Percentiles rank a stretch among this genome's conserved stretches.
These are phyloP conservation scores for Aspergillus melleus DNA, from an alignment of 2,329 filamentous ascomycete genomes.

Conservation along the genomic window DNA sequence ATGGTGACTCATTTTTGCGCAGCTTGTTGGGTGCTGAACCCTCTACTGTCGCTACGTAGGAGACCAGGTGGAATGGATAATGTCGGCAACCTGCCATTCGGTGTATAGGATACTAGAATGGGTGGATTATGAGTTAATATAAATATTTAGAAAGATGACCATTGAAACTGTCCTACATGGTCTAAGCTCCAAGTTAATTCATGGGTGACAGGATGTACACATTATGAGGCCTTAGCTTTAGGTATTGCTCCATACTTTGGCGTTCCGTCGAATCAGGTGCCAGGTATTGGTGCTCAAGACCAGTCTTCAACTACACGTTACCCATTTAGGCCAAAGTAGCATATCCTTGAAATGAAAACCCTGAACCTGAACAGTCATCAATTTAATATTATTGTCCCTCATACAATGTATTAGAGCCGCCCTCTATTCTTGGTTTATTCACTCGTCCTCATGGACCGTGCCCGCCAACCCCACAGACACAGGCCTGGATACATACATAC, in stretches of 20 bases:
- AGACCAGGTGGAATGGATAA: no score
- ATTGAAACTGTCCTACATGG: neutral
- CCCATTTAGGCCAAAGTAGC: neutral
- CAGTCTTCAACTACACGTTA: neutral
- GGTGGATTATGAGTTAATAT: no score
- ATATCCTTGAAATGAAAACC: neutral
- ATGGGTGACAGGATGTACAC: neutral
- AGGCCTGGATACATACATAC: no score
- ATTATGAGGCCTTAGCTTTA: neutral
- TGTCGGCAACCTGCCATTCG: no score
- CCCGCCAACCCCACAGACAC: no score
- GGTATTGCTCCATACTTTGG: neutral
- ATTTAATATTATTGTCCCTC: neutral
- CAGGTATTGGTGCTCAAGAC: neutral
- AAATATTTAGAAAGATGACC: no score
- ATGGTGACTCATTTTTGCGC: no score
- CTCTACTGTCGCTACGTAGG: no score
- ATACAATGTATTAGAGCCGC: neutral
- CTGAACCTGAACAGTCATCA: neutral
- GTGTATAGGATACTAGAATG: no score
- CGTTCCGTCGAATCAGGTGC: neutral
- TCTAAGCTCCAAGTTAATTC: neutral
- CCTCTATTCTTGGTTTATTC: no score
- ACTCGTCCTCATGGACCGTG: no score
- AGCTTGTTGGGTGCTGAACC: no score